Base-by-base conservation (phyloP, 352 stramenopile genomes). In the Aphanomyces cochlioides region DNA sequence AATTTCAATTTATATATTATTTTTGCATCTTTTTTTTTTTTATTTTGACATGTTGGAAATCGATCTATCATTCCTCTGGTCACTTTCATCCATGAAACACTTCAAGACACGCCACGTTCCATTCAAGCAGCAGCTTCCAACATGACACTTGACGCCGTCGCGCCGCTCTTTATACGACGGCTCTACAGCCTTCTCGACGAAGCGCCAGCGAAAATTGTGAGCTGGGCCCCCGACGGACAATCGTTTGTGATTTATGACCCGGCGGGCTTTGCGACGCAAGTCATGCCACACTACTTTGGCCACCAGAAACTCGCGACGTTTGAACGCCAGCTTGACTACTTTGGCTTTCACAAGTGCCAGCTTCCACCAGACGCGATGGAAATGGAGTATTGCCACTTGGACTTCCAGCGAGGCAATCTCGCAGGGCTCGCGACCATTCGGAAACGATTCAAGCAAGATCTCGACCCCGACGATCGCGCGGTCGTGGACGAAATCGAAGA, bases 31-130 rank as follows among this genome's bases (percentile, higher is more conserved):
- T 28, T 28, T 28, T 28, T n/a, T n/a, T n/a, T n/a, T n/a, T n/a
- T n/a, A n/a, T n/a, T n/a, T n/a, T n/a, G n/a, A n/a, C n/a, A n/a
- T n/a, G n/a, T n/a, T n/a, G n/a, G n/a, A n/a, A n/a, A n/a, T n/a
- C n/a, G n/a, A n/a, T n/a, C n/a, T n/a, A n/a, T 28, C 28, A 28
- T 28, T 28, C 28, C 28, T 28, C 28, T 28, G 28, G 28, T 28
- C 28, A 2, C 28, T 28, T 28, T 0, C 28, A 28, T 28, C 28
- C 28, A 28, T 28, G 2, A 28, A 28, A 28, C 28, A 28, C 28
- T 28, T 28, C 28, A 28, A 28, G 28, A 28, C 28, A 28, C 28
- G 28, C 37, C 75, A 67, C 68, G 74, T 81, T 50, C 17, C 10
- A n/a, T 50, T 50, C 10, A 50, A 50, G 43, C 43, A 50, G 17